A percentile compares a stretch with the other conserved stretches of the same genome.
phyloP scores from a whole-genome alignment of 768 basidiomycete genomes.

The Wakefieldia striispora region DNA sequence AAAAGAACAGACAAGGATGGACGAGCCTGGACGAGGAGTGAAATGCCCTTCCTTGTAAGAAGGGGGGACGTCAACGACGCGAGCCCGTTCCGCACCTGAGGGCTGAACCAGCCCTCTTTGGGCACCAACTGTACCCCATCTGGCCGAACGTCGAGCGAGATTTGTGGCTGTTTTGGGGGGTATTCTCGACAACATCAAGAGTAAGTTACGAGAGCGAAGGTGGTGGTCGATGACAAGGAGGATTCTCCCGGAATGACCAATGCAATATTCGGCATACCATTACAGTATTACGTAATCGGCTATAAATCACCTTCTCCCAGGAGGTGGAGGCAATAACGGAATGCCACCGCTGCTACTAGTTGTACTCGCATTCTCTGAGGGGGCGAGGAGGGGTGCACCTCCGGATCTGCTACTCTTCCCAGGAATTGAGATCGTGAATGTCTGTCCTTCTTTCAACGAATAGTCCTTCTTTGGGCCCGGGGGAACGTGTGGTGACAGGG shows the following conservation, averaged over 20 bases:
- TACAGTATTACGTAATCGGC: constrained; percentile 18
- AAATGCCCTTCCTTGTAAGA: constrained; percentile 69
- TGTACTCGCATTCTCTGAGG: constrained; percentile 25
- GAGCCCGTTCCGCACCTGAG: constrained; percentile 78
- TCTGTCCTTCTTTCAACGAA: constrained; percentile 91
- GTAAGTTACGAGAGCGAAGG: constrained; percentile 1
- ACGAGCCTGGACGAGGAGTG: constrained; percentile 64
- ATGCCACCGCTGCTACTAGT: constrained; percentile 39
- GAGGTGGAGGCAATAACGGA: constrained; percentile 84
- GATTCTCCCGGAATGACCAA: constrained; percentile 7
- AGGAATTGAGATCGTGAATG: constrained; percentile 88
- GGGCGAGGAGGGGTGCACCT: constrained; percentile 38
- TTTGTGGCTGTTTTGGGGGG: constrained; percentile 38
- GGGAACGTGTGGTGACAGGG: constrained; percentile 67
- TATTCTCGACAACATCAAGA: constrained; percentile 58
- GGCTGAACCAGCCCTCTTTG: constrained; percentile 75
- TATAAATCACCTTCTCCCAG: constrained; percentile 44
- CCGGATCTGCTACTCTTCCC: constrained; percentile 55
- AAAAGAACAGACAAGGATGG: neutral
- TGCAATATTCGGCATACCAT: neutral
- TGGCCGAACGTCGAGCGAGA: constrained; percentile 25
- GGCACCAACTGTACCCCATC: constrained; percentile 22
- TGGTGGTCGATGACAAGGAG: constrained; percentile 13
- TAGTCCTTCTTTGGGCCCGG: constrained; percentile 89
- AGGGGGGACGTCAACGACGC: constrained; percentile 77